Conservation (phyloP, 2,329 filamentous ascomycete genomes). For the Calycina herbarum region DNA sequence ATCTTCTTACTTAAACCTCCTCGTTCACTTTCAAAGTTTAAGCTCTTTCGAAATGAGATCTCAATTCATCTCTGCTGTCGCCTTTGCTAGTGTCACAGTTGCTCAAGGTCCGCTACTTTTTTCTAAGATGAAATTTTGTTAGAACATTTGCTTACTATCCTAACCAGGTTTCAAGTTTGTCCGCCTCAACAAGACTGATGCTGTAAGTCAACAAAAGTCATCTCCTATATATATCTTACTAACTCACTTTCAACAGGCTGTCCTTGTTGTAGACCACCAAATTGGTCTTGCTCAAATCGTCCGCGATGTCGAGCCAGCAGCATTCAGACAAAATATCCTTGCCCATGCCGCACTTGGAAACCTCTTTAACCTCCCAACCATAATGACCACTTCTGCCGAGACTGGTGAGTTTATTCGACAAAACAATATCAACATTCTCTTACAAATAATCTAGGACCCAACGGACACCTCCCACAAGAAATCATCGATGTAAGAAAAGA, state of each 20-base stretch:
- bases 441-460: slow-evolving; percentile 54
- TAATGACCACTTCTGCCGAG: slow-evolving; percentile 71
- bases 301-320: slow-evolving; percentile 64
- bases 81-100: slow-evolving; percentile 23
- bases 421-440: not conserved
- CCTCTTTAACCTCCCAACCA: slow-evolving; percentile 65
- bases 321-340: slow-evolving; percentile 66
- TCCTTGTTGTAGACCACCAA: slow-evolving; percentile 61
- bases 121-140: not conserved
- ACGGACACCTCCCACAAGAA: slow-evolving; percentile 69
- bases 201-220: slow-evolving; percentile 22
- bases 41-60: slow-evolving; percentile 31
- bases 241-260: slow-evolving; percentile 40
- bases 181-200: slow-evolving; percentile 40
- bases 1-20: not conserved
- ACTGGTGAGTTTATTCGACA: slow-evolving; percentile 38
- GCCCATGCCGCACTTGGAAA: slow-evolving; percentile 67
- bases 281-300: slow-evolving; percentile 59
- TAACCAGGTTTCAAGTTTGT: slow-evolving; percentile 32
- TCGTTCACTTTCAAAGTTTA: not conserved
- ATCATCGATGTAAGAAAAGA: slow-evolving; percentile 49
- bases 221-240: not conserved
- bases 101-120: slow-evolving; percentile 15
- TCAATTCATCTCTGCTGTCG: slow-evolving; percentile 23
- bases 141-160: not conserved